phyloP scores from a whole-genome alignment of 2,329 filamentous ascomycete species.

The Botrytis tulipae region DNA sequence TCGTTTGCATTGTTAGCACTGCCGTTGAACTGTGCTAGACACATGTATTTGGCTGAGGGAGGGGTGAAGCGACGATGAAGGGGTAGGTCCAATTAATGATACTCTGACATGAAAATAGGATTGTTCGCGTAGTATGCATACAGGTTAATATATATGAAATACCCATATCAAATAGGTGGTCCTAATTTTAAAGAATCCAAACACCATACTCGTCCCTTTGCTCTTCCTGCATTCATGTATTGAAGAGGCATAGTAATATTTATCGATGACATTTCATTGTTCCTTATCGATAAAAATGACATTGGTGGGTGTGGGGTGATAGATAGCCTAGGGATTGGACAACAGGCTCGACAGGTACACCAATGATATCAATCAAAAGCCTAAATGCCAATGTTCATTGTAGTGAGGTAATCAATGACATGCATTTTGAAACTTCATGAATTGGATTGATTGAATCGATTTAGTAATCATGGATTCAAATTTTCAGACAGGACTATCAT shows the following conservation, averaged over 20 bases:
- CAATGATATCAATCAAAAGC: not conserved
- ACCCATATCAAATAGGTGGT: not conserved
- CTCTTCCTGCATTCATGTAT: slow-evolving; percentile 6
- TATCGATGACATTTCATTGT: not conserved
- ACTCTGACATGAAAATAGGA: not conserved
- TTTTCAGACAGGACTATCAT: not conserved
- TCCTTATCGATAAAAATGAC: not conserved
- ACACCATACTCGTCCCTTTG: not conserved
- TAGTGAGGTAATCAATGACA: not conserved
- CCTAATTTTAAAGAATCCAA: no score
- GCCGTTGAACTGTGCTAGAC: not conserved
- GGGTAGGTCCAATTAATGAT: not conserved
- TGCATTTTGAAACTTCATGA: not conserved
- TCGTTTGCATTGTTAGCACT: not conserved
- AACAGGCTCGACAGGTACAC: not conserved
- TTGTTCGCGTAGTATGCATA: not conserved
- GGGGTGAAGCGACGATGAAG: not conserved
- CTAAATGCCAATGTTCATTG: not conserved
- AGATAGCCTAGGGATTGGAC: not conserved
- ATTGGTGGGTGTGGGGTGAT: not conserved
- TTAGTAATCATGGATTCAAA: not conserved
- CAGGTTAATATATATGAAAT: not conserved
- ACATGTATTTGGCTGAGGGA: slow-evolving; percentile 1
- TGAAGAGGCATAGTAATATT: not conserved
- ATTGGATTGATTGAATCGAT: no score